phyloP scores from a whole-genome alignment of 306 rosid genomes.

The Delonix regia region DNA sequence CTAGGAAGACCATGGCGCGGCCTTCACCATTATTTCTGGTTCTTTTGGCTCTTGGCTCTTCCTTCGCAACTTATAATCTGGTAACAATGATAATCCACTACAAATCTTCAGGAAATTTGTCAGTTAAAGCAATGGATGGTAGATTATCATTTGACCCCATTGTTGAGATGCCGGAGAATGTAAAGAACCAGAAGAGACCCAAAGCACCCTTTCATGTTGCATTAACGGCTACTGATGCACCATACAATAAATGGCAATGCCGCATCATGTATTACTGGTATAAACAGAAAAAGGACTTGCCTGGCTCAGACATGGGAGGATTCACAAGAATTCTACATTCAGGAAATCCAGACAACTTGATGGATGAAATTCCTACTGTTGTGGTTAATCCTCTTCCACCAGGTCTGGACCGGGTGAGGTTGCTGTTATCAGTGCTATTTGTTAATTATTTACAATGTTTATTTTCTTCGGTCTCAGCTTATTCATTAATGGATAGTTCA shows the following conservation, averaged over 20 bases:
- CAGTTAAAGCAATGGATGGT: constrained; percentile 31
- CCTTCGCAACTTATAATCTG: constrained; percentile 80
- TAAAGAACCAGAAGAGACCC: constrained; percentile 55
- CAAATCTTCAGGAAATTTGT: constrained; percentile 51
- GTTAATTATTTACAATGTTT: neutral
- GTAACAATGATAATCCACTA: constrained; percentile 62
- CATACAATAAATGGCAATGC: constrained; percentile 95
- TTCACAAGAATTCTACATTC: constrained; percentile 95
- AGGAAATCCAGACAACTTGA: constrained; percentile 88
- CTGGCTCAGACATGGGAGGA: constrained; percentile 96
- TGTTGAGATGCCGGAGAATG: constrained; percentile 76
- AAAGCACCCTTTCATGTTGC: constrained; percentile 79
- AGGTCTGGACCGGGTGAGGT: constrained; percentile 85
- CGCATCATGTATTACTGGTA: constrained; percentile 98
- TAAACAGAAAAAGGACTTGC: constrained; percentile 61
- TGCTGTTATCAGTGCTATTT: constrained; percentile 21
- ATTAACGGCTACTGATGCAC: constrained; percentile 91
- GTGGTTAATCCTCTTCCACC: constrained; percentile 96
- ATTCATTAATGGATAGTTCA: constrained; percentile 4
- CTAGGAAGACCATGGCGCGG: constrained; percentile 68
- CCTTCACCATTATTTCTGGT: constrained; percentile 66
- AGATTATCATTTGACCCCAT: constrained; percentile 67
- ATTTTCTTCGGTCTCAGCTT: neutral
- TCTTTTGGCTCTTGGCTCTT: constrained; percentile 74
- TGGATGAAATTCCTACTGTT: constrained; percentile 95